Base-by-base conservation (phyloP, 2,329 filamentous ascomycete species). In the Curvularia hawaiiensis region DNA sequence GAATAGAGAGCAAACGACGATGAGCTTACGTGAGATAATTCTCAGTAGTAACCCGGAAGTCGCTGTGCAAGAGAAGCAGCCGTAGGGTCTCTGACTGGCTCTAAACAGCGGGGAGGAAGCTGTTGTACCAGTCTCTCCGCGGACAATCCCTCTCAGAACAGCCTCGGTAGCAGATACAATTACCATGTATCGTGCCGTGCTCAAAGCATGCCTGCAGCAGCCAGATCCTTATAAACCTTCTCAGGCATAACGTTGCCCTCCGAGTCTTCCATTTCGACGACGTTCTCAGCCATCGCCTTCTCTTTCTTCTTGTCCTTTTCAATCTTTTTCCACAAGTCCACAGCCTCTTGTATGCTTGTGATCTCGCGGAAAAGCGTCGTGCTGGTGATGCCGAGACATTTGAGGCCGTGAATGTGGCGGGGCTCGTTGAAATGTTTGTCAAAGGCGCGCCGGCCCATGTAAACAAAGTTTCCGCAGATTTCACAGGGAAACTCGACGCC, bases 241-340 rank as follows among this genome's bases (percentile, higher is more conserved):
- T 97, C 92, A 0, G 96, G 95, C 95, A 99, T 99, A 56, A 99
- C 95, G 71, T 99, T 98, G 46, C 95, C 95, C 74, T 96, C 91
- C 0, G 87, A 90, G 76, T 99, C 95, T 82, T 99, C 95, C 95
- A 99, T 99, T 82, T 99, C 92, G 49, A 98, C 91, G 10, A 99
- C 86, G 59, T 90, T 91, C 39, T 94, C 92, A 44, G 90, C 89
- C 61, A 89, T 87, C 0, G 89, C 82, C 74, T 88, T 89, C 62
- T 87, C 87, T 76, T 87, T 89, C 82, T 90, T 92, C 78, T 90
- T 89, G 65, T 97, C 92, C 56, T 87, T 83, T 75, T 96, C 90
- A 24, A 99, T 89, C 83, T 97, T 97, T 59, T 94, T 91, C 92
- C 94, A 97, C 46, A 99, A 81, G 62, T 86, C 87, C 71, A 92